A percentile compares a stretch with the other conserved stretches of the same genome.
These are phyloP conservation scores for Nitzschia sp. DNA, from an alignment of 108 stramenopile species.

Conservation along the genomic window DNA sequence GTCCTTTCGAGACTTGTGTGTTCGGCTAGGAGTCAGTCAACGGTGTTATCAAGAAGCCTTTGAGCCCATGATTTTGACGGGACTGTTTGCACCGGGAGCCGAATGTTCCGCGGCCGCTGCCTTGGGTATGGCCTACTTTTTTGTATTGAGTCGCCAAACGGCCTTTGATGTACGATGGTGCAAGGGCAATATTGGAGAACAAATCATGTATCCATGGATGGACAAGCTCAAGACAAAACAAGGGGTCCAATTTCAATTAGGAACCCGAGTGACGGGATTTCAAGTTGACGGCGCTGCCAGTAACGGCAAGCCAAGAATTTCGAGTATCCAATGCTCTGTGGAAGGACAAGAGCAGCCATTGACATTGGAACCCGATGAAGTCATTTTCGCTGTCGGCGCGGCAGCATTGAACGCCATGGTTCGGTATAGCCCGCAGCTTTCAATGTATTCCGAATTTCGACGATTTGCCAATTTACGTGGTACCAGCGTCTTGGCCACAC, in stretches of 20 bases:
- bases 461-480: conserved; percentile 72
- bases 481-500: conserved; percentile 74
- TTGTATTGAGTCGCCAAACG: conserved; percentile 72
- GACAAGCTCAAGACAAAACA: conserved; percentile 34
- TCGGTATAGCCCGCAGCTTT: conserved; percentile 50
- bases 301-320: not conserved
- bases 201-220: conserved; percentile 79
- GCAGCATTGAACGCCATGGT: conserved; percentile 70
- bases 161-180: conserved; percentile 87
- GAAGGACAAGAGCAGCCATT: not conserved
- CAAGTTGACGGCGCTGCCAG: not conserved
- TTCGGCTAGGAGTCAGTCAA: conserved; percentile 57
- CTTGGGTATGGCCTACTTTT: conserved; percentile 88
- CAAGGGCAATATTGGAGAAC: conserved; percentile 75
- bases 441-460: conserved; percentile 62
- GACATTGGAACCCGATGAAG: conserved; percentile 59
- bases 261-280: conserved; percentile 57
- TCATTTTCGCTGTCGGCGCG: conserved; percentile 81
- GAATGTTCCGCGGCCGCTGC: conserved; percentile 84
- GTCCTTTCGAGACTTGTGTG: conserved; percentile 79
- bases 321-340: conserved; percentile 2
- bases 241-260: conserved; percentile 51
- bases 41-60: conserved; percentile 77
- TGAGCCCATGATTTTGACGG: conserved; percentile 86
- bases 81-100: conserved; percentile 79